Base-by-base conservation (phyloP, 2,329 filamentous ascomycete genomes). In the Cladosporium sp. region DNA sequence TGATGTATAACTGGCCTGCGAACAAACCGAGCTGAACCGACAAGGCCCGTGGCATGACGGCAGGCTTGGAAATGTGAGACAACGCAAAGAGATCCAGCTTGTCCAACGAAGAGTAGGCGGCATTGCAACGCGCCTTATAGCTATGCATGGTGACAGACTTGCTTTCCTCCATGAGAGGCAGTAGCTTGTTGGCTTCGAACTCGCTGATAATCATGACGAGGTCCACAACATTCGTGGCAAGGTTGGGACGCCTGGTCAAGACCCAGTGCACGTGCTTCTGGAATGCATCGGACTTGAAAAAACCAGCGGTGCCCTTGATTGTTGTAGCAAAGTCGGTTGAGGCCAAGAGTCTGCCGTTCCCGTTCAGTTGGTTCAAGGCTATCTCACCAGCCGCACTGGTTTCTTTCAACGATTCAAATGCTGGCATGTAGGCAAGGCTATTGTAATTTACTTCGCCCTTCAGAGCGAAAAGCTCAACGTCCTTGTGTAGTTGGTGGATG, bases 1-100 rank as follows among this genome's bases (percentile, higher is more conserved):
- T 63, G 8, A 88, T 69, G 56, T 88, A 88, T 0, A 88, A 70
- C 49, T 85, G 82, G 0, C 85, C 85, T 0, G 85, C 72, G 49
- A 89, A 88, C 0, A 88, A 65, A 38, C 85, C 84, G 0, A 88
- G 71, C 50, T 79, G 71, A 0, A 71, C 65, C 0, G 67, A 62
- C 0, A 78, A 58, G 0, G 49, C 59, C 8, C 57, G 61, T 11
- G 55, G 59, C 3, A 62, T 49, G 7, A 22, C 29, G n/a, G n/a
- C 0, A 40, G 53, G 54, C 0, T 1, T 6, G 2, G 54, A 51
- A 0, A 61, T 33, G 1, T 38, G 32, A 0, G 72, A 70, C 1
- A 74, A 49, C 1, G 63, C 69, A 57, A 71, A 77, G 1, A 81
- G 65, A 1, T 64, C 51, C 0, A 84, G 64, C 0, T 59, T 43